These are phyloP conservation scores for Ceriops zippeliana DNA, from an alignment of 345 rosid genomes.

Conservation along the genomic window DNA sequence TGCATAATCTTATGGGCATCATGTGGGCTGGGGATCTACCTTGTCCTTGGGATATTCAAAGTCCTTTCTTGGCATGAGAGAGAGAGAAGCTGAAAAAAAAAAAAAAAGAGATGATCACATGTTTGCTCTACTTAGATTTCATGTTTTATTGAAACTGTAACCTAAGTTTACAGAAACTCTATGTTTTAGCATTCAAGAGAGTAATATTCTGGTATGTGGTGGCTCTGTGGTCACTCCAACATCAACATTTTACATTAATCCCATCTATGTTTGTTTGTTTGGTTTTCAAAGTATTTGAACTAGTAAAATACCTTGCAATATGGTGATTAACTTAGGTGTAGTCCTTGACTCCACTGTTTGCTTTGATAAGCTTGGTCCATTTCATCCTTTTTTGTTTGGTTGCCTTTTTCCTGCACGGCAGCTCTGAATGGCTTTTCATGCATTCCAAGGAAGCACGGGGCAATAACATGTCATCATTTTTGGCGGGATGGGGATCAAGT, in stretches of 20 bases:
- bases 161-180: not conserved
- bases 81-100: not conserved
- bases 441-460: constrained; percentile 29
- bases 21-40: not conserved
- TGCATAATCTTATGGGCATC: too few relatives aligned
- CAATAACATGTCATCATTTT: constrained; percentile 22
- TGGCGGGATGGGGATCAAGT: constrained; percentile 21
- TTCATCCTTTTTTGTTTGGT: not conserved
- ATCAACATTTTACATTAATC: not conserved
- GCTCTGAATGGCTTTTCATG: constrained; percentile 24
- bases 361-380: not conserved
- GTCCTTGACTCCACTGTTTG: not conserved
- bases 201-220: not conserved
- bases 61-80: not conserved
- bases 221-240: not conserved
- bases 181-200: not conserved
- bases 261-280: not conserved
- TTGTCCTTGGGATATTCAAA: not conserved
- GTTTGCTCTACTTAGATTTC: too few relatives aligned
- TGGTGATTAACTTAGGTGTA: not conserved
- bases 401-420: constrained; percentile 30
- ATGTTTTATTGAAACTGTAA: too few relatives aligned
- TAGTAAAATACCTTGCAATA: not conserved
- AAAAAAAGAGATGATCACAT: not conserved
- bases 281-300: not conserved